These are phyloP conservation scores for Phaeolepiota aurea DNA, from an alignment of 768 basidiomycete species.

Conservation along the genomic window DNA sequence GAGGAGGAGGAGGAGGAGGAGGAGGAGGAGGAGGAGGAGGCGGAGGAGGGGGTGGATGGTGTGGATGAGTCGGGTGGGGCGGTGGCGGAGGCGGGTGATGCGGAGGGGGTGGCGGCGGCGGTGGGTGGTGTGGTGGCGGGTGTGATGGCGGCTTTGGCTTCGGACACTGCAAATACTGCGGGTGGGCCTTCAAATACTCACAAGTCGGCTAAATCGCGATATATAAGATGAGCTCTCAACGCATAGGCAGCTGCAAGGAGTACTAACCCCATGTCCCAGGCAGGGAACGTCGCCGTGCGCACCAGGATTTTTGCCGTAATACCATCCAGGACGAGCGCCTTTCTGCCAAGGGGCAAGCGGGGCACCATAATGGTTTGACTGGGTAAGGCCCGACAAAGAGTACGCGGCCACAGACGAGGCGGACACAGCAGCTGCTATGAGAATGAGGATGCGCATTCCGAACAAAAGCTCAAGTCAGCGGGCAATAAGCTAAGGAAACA, in stretches of 20 bases:
- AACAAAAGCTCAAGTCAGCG: too few relatives aligned
- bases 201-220: neutral
- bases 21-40: slow-evolving; percentile 6
- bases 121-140: neutral
- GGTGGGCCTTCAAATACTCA: neutral
- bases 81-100: neutral
- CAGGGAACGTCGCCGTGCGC: slow-evolving; percentile 15
- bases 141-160: too few relatives aligned
- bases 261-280: slow-evolving; percentile 11
- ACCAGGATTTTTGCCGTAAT: slow-evolving; percentile 21
- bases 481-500: too few relatives aligned
- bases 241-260: neutral
- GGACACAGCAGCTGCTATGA: neutral
- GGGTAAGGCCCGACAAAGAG: slow-evolving; percentile 1
- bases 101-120: neutral
- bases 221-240: neutral
- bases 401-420: neutral
- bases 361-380: slow-evolving; percentile 21
- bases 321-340: slow-evolving; percentile 26
- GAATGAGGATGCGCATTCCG: slow-evolving; percentile 5
- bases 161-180: neutral
- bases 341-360: slow-evolving; percentile 23
- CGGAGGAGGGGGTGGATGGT: slow-evolving; percentile 9
- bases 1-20: slow-evolving; percentile 13
- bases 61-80: slow-evolving; percentile 11